These are phyloP conservation scores for Juglanconis sp. DNA, from an alignment of 2,329 filamentous ascomycete genomes.

Conservation along the genomic window DNA sequence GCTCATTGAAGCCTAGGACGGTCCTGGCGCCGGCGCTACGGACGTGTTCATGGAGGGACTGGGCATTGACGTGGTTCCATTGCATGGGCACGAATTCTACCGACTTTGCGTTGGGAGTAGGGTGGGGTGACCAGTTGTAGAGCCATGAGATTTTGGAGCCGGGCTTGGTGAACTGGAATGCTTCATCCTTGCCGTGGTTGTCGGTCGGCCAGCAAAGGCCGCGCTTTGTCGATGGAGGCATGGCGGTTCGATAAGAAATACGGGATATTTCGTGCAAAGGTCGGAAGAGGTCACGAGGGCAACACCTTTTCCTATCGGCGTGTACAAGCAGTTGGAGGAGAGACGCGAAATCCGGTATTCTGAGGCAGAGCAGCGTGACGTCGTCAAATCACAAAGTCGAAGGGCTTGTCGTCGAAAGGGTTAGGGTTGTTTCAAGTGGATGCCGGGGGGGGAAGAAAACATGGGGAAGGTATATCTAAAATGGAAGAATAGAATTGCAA, in stretches of 20 bases:
- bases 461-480: too few relatives aligned
- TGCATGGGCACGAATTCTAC: constrained; percentile 24
- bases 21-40: background rate
- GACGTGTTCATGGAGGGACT: constrained; percentile 13
- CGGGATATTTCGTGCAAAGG: background rate
- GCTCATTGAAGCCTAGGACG: constrained; percentile 24
- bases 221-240: constrained; percentile 17
- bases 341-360: too few relatives aligned
- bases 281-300: too few relatives aligned
- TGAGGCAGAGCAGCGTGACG: too few relatives aligned
- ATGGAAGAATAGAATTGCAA: too few relatives aligned
- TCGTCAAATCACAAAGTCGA: too few relatives aligned
- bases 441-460: too few relatives aligned
- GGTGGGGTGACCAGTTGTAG: constrained; percentile 24
- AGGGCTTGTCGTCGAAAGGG: too few relatives aligned
- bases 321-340: too few relatives aligned
- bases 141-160: constrained; percentile 22
- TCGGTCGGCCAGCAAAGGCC: constrained; percentile 23
- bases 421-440: too few relatives aligned
- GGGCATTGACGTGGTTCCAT: constrained; percentile 25
- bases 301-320: too few relatives aligned
- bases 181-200: constrained; percentile 21
- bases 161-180: constrained; percentile 28
- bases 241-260: background rate
- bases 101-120: constrained; percentile 15